Evolutionary conservation across 441 rosid species (phyloP).

Genomic region (Metrosideros polymorpha): DNA sequence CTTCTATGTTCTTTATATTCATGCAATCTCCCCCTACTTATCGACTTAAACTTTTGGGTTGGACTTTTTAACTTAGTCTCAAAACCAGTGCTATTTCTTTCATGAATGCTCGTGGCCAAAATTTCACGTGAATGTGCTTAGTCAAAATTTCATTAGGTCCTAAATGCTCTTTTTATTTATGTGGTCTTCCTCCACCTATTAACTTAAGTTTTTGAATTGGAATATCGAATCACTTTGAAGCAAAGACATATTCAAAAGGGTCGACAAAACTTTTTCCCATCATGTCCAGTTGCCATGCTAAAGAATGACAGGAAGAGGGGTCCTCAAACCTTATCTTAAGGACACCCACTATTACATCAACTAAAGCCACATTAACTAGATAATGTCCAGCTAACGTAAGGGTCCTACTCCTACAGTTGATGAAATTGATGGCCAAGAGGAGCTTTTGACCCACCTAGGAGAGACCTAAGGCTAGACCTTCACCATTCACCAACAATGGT

Average conservation of each 20-base stretch:
- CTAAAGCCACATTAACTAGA: neutral
- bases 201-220: too few relatives aligned
- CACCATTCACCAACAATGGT: neutral
- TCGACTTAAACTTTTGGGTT: too few relatives aligned
- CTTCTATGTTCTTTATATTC: too few relatives aligned
- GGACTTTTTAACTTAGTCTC: too few relatives aligned
- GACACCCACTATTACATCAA: neutral
- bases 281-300: conserved; percentile 32
- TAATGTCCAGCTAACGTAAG: conserved; percentile 18
- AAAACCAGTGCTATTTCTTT: too few relatives aligned
- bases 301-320: conserved; percentile 27
- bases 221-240: too few relatives aligned
- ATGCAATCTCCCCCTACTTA: too few relatives aligned
- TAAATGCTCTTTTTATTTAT: too few relatives aligned
- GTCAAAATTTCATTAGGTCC: too few relatives aligned
- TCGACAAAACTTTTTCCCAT: conserved; percentile 17
- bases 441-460: neutral
- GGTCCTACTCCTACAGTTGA: neutral
- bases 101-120: too few relatives aligned
- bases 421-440: conserved; percentile 8
- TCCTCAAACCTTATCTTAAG: conserved; percentile 30
- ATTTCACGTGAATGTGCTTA: too few relatives aligned
- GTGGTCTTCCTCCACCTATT: too few relatives aligned
- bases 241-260: neutral
- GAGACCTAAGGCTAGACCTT: neutral